Base-by-base conservation (phyloP, 140 eudicot species). In the Anethum foeniculum region DNA sequence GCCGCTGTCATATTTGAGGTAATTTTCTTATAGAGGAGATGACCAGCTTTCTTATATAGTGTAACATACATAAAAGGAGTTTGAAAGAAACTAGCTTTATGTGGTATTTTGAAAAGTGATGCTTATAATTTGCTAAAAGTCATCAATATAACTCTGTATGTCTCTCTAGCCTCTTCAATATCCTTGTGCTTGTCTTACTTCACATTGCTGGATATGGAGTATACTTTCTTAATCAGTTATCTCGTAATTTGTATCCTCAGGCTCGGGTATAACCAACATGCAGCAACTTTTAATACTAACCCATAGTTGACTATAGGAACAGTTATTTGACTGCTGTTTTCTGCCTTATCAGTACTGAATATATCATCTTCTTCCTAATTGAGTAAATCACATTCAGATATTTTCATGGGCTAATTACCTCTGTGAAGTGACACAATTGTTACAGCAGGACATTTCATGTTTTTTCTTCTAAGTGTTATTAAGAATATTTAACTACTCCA, bases 1-100 rank as follows among this genome's bases (percentile, higher is more conserved):
- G 93, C 97, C 19, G 89, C 94, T 43, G 92, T 78, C 25, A 93
- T 93, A 21, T 93, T 86, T 83, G 92, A 90, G 92, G 97, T 89
- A 86, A 44, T 46, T 64, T 79, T 76, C 32, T 12, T 73, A 1
- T 12, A 13, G 6, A 30, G 56, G 56, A 43, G 38, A 43, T 43
- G 28, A 73, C 56, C 23, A 10, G 64, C 77, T 67, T 78, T 67
- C 65, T 74, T 65, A 78, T 39, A 77, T 65, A 36, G 25, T 16
- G 67, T 32, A 68, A 28, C 64, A 68, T 16, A 68, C 56, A 13
- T 27, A 39, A 25, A 41, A 30, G 77, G 52, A 67, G 69, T 41
- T 46, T 47, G 34, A 41, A 23, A n/a, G 14, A 39, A 73, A 73
- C 54, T 44, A 16, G 83, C 41, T 47, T 49, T 38, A 6, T 47